phyloP scores from a whole-genome alignment of 2,329 filamentous ascomycete species.

The Cladosporium sp. region DNA sequence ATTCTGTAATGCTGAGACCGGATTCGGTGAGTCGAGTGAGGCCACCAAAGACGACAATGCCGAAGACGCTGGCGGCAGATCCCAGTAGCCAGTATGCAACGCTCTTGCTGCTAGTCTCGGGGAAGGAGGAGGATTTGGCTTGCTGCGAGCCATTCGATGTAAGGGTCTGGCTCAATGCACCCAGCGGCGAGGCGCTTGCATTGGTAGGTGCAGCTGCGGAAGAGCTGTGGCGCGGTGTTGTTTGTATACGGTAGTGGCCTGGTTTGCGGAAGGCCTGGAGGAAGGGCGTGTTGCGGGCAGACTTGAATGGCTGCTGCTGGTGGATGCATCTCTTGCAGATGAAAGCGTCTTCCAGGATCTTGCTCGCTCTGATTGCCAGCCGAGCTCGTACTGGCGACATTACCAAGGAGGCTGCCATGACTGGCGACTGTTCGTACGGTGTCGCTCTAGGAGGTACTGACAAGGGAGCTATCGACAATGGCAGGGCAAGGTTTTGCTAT shows the following conservation, averaged over 20 bases:
- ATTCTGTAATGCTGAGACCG: slow-evolving; percentile 97
- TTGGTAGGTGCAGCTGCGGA: slow-evolving; percentile 10
- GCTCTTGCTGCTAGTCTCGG: slow-evolving; percentile 56
- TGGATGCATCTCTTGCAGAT: slow-evolving; percentile 32
- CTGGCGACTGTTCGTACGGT: background rate
- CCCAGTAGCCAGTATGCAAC: slow-evolving; percentile 92
- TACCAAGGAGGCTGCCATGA: slow-evolving; percentile 9
- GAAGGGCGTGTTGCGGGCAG: slow-evolving; percentile 31
- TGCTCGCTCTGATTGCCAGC: slow-evolving; percentile 8
- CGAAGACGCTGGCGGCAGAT: slow-evolving; percentile 90
- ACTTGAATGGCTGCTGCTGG: slow-evolving; percentile 21
- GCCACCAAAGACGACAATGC: slow-evolving; percentile 92
- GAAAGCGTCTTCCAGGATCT: slow-evolving; percentile 22
- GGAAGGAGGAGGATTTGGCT: slow-evolving; percentile 17
- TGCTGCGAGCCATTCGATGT: slow-evolving; percentile 11
- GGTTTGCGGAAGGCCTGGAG: slow-evolving; percentile 30
- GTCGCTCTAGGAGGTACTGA: background rate
- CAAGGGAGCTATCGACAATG: background rate
- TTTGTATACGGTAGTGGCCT: slow-evolving; percentile 17
- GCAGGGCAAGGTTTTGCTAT: background rate
- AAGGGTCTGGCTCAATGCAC: slow-evolving; percentile 29
- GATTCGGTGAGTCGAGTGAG: slow-evolving; percentile 93
- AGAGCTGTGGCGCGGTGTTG: slow-evolving; percentile 20
- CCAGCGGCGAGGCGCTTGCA: slow-evolving; percentile 26
- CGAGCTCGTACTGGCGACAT: slow-evolving; percentile 8